phyloP scores from a whole-genome alignment of 1,284 basidiomycete species.

The Moniliella sp. region DNA sequence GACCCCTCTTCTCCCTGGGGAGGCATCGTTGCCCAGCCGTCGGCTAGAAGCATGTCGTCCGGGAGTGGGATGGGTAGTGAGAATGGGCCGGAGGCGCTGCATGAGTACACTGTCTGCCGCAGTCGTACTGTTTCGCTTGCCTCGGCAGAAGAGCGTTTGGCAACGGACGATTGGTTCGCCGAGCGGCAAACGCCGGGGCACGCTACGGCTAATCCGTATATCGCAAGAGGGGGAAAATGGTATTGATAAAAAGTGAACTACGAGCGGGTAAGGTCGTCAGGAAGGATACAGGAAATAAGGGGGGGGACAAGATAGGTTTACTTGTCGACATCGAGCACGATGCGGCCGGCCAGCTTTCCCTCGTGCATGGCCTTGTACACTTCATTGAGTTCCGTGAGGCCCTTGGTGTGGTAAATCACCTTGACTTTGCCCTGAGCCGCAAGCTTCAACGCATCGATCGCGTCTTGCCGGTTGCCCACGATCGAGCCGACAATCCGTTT shows the following conservation, averaged over 20 bases:
- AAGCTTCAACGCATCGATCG: slow-evolving; percentile 43
- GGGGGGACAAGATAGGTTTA: too few relatives aligned
- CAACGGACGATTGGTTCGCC: slow-evolving; percentile 6
- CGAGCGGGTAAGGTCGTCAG: too few relatives aligned
- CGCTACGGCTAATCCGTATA: background rate
- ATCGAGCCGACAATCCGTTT: slow-evolving; percentile 53
- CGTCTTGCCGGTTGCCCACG: slow-evolving; percentile 40
- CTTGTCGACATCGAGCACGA: slow-evolving; percentile 41
- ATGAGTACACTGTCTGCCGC: slow-evolving; percentile 5
- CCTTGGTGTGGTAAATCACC: slow-evolving; percentile 1
- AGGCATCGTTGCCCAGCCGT: slow-evolving; percentile 33
- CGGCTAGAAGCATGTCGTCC: background rate
- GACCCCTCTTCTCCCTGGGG: slow-evolving; percentile 71
- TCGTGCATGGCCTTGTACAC: slow-evolving; percentile 37
- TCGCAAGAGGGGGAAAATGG: too few relatives aligned
- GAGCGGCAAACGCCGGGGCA: background rate
- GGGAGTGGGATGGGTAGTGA: slow-evolving; percentile 7
- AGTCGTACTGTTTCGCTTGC: slow-evolving; percentile 7
- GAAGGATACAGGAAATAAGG: too few relatives aligned
- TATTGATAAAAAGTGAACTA: too few relatives aligned
- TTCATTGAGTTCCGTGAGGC: too few relatives aligned
- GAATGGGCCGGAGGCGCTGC: slow-evolving; percentile 7
- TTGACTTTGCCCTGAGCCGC: slow-evolving; percentile 47
- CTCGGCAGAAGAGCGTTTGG: slow-evolving; percentile 1
- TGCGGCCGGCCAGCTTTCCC: slow-evolving; percentile 44